Evolutionary conservation across 768 basidiomycete species (phyloP).

Genomic region (Rhodotorula kratochvilovae): DNA sequence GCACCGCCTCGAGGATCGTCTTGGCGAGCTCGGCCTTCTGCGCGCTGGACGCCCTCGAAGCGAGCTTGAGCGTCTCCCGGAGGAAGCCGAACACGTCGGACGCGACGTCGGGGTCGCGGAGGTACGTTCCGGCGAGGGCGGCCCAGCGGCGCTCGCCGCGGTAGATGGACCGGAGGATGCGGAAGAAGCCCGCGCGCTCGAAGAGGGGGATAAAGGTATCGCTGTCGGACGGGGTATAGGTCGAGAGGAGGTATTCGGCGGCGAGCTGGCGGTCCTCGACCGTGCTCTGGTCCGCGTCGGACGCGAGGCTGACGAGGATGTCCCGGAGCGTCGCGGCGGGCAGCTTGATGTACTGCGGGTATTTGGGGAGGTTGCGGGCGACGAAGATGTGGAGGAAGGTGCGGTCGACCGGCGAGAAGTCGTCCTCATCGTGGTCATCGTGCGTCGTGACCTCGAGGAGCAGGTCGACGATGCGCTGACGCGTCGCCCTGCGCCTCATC

Average conservation of each 20-base stretch:
- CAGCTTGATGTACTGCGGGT: slow-evolving; percentile 75
- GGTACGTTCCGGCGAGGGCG: slow-evolving; percentile 64
- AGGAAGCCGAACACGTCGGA: slow-evolving; percentile 36
- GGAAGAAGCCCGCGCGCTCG: slow-evolving; percentile 77
- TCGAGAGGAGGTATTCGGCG: slow-evolving; percentile 84
- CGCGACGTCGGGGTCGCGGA: slow-evolving; percentile 66
- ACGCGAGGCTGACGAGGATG: slow-evolving; percentile 71
- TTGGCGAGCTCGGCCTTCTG: slow-evolving; percentile 53
- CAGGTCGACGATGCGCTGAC: slow-evolving; percentile 76
- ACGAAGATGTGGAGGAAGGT: slow-evolving; percentile 93
- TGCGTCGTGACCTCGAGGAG: slow-evolving; percentile 63
- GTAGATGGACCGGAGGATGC: slow-evolving; percentile 79
- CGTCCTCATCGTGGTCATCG: slow-evolving; percentile 19
- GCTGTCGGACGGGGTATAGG: slow-evolving; percentile 62
- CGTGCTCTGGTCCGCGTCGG: slow-evolving; percentile 68
- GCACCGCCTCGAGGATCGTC: slow-evolving; percentile 60
- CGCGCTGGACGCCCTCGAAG: not conserved
- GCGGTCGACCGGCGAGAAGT: slow-evolving; percentile 59
- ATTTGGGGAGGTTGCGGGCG: slow-evolving; percentile 93
- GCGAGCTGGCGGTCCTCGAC: slow-evolving; percentile 93
- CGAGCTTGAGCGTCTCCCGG: slow-evolving; percentile 30
- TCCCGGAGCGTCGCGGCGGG: slow-evolving; percentile 64
- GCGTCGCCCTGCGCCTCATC: slow-evolving; percentile 40
- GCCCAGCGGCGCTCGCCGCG: slow-evolving; percentile 72
- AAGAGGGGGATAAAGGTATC: slow-evolving; percentile 66